A percentile compares a stretch with the other conserved stretches of the same genome.
phyloP scores from a whole-genome alignment of 306 rosid species.

The Casuarina equisetifolia region DNA sequence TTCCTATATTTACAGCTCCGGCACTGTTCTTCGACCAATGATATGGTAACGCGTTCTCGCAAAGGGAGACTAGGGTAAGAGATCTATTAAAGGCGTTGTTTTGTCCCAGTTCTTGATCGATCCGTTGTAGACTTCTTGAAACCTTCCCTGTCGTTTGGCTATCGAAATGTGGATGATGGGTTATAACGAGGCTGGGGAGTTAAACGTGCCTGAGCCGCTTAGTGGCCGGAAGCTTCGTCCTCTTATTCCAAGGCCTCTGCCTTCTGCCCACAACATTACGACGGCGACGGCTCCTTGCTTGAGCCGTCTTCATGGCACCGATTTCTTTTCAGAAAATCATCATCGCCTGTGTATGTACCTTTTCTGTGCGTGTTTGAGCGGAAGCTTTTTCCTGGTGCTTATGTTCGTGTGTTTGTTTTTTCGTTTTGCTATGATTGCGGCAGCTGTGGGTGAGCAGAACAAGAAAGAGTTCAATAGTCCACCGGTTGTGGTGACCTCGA shows the following conservation, averaged over 20 bases:
- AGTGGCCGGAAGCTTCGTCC: conserved; percentile 70
- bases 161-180: conserved; percentile 82
- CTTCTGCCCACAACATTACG: conserved; percentile 44
- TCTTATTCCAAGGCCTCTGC: conserved; percentile 63
- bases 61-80: conserved; percentile 4
- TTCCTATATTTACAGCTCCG: conserved; percentile 23
- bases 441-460: conserved; percentile 45
- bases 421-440: conserved; percentile 8
- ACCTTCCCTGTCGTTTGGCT: conserved; percentile 26
- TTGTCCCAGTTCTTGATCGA: conserved; percentile 7
- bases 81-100: conserved; percentile 25
- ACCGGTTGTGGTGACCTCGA: conserved; percentile 74
- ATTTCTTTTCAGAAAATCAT: conserved; percentile 64
- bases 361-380: too few relatives aligned
- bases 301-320: conserved; percentile 38
- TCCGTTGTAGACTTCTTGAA: conserved; percentile 18
- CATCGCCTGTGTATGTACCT: conserved; percentile 47
- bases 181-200: conserved; percentile 59
- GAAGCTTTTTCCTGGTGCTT: not conserved
- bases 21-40: conserved; percentile 27
- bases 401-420: not conserved
- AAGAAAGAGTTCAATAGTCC: conserved; percentile 53
- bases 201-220: conserved; percentile 61
- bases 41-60: conserved; percentile 30
- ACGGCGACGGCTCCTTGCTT: conserved; percentile 43